Percentiles rank a stretch among this genome's conserved stretches.
Conservation (phyloP, 176 grass and related monocot genomes). For the Aegilops umbellulata region DNA sequence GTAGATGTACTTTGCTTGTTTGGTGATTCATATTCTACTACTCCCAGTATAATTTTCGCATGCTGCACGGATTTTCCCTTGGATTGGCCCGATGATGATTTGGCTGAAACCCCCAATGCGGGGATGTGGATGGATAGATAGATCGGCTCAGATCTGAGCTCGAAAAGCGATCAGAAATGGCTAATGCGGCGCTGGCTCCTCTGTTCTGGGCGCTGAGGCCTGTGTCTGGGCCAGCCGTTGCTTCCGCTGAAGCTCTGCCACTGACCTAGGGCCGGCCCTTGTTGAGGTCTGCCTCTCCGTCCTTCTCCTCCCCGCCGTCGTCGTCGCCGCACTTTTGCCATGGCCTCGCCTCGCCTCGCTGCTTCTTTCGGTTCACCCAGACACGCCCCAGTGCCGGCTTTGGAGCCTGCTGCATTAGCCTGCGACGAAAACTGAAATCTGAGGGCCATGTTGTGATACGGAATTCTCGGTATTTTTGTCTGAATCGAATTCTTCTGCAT, state of each 20-base stretch:
- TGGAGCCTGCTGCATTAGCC: constrained; percentile 10
- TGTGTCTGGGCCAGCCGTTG: not conserved
- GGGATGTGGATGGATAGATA: too few relatives aligned
- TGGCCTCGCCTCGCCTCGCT: too few relatives aligned
- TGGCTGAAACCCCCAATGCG: not conserved
- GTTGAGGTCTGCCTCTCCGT: not conserved
- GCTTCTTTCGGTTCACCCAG: not conserved
- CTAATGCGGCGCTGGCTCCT: constrained; percentile 29
- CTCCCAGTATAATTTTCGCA: too few relatives aligned
- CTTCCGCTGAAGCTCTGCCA: too few relatives aligned
- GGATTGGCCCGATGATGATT: constrained; percentile 34
- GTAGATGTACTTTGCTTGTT: not conserved
- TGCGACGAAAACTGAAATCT: constrained; percentile 22
- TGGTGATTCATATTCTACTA: not conserved
- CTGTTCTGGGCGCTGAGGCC: constrained; percentile 21
- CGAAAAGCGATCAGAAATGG: constrained; percentile 4
- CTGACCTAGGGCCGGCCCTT: not conserved
- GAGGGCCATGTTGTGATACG: constrained; percentile 13
- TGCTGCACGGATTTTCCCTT: constrained; percentile 6
- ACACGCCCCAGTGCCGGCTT: constrained; percentile 20
- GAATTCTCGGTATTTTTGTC: not conserved
- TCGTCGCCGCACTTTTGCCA: not conserved
- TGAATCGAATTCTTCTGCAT: not conserved
- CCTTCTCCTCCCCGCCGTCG: not conserved
- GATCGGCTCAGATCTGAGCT: not conserved